Evolutionary conservation across 441 rosid genomes (phyloP).

Genomic region (Cnidoscolus chayamansa): DNA sequence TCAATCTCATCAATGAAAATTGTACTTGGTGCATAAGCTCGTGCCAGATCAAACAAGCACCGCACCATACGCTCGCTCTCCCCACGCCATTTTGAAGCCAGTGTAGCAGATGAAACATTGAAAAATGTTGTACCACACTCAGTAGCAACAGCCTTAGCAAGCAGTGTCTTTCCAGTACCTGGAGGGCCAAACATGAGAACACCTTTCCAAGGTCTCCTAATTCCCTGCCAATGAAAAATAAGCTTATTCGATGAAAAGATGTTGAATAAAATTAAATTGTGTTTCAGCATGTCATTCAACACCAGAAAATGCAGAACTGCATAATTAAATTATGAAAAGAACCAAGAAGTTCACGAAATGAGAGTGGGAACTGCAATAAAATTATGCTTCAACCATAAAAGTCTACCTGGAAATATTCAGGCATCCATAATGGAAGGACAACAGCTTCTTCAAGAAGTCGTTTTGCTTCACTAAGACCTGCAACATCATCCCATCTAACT

Average conservation of each 20-base stretch:
- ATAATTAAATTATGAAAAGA: background rate
- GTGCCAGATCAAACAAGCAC: slow-evolving; percentile 81
- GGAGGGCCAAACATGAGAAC: slow-evolving; percentile 95
- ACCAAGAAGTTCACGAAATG: background rate
- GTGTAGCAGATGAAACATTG: slow-evolving; percentile 79
- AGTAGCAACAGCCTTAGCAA: slow-evolving; percentile 84
- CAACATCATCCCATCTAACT: slow-evolving; percentile 99
- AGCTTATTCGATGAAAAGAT: background rate
- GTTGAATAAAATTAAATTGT: background rate
- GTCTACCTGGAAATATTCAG: slow-evolving; percentile 96
- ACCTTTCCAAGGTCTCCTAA: slow-evolving; percentile 84
- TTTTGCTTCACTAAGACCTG: slow-evolving; percentile 97
- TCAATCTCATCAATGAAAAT: slow-evolving; percentile 84
- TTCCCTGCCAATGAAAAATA: slow-evolving; percentile 46
- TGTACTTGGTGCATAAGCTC: slow-evolving; percentile 88
- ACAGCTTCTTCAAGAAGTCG: slow-evolving; percentile 98
- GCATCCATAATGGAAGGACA: slow-evolving; percentile 99
- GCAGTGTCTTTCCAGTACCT: slow-evolving; percentile 80
- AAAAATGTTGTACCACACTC: slow-evolving; percentile 75
- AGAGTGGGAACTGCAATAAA: background rate
- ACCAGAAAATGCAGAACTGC: background rate
- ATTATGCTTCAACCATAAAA: slow-evolving; percentile 19
- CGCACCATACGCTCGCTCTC: slow-evolving; percentile 93
- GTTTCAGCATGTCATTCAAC: slow-evolving; percentile 4
- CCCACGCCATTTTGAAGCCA: slow-evolving; percentile 90